These are phyloP conservation scores for Albophoma yamanashiensis DNA, from an alignment of 2,329 filamentous ascomycete species.

Conservation along the genomic window DNA sequence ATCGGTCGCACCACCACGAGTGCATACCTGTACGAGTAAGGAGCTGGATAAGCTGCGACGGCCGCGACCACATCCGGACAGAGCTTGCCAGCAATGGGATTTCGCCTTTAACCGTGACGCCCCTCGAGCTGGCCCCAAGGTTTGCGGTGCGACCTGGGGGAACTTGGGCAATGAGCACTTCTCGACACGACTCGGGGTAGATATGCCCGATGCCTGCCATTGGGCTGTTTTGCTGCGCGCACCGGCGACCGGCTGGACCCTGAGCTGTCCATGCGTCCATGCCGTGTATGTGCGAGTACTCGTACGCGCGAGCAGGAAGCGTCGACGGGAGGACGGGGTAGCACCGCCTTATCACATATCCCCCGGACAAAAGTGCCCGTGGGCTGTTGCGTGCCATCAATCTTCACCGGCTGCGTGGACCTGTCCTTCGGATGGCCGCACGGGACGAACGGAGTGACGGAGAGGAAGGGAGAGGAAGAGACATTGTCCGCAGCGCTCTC, in stretches of 20 bases:
- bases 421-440: background rate
- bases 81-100: too few relatives aligned
- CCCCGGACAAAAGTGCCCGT: background rate
- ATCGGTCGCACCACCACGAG: background rate
- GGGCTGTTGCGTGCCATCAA: background rate
- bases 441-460: background rate
- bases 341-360: background rate
- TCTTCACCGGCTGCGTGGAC: background rate
- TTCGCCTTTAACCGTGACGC: too few relatives aligned
- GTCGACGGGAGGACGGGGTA: background rate
- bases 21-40: too few relatives aligned
- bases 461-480: background rate
- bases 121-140: too few relatives aligned
- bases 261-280: background rate
- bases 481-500: background rate
- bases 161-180: background rate
- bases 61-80: too few relatives aligned
- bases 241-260: background rate
- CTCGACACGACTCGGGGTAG: background rate
- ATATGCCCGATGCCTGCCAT: background rate
- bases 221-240: background rate
- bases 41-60: background rate
- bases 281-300: background rate
- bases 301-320: too few relatives aligned
- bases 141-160: too few relatives aligned